Evolutionary conservation across 257 asterid species (phyloP).

Genomic region (Catharanthus roseus): DNA sequence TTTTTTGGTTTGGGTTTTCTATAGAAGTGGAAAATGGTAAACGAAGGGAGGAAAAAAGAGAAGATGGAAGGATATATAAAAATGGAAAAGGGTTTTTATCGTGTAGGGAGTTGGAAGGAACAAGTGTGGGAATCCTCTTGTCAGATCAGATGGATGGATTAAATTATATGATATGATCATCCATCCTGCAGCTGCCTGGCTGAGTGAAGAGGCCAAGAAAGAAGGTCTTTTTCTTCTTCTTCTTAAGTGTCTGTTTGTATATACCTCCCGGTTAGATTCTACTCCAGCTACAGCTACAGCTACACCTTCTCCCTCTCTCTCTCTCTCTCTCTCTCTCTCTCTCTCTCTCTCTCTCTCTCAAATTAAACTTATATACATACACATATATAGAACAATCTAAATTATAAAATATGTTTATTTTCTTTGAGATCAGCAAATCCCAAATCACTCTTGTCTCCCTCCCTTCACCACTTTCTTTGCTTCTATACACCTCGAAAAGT

Average conservation of each 20-base stretch:
- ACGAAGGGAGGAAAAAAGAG: conserved; percentile 26
- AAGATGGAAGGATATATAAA: conserved; percentile 6
- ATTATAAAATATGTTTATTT: background rate
- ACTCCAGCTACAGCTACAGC: too few species aligned
- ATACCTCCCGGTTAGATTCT: conserved; percentile 27
- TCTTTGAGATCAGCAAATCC: conserved; percentile 12
- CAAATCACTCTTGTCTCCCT: conserved; percentile 2
- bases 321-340: background rate
- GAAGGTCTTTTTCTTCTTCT: too few species aligned
- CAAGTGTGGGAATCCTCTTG: conserved; percentile 65
- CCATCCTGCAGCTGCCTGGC: too few species aligned
- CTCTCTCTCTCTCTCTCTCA: background rate
- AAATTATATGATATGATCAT: background rate
- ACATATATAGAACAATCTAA: background rate
- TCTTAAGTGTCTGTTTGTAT: conserved; percentile 9
- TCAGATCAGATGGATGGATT: conserved; percentile 25
- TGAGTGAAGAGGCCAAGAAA: too few species aligned
- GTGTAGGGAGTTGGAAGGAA: conserved; percentile 66
- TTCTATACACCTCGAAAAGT: conserved; percentile 22
- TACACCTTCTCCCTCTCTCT: too few species aligned
- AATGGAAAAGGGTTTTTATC: conserved; percentile 28
- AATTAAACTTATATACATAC: background rate
- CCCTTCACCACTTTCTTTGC: conserved; percentile 6
- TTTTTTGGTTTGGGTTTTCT: too few species aligned
- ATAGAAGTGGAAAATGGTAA: conserved; percentile 40